Percentiles rank a stretch among this genome's conserved stretches.
These are phyloP conservation scores for Nemania diffusa DNA, from an alignment of 2,329 filamentous ascomycete genomes.

Conservation along the genomic window DNA sequence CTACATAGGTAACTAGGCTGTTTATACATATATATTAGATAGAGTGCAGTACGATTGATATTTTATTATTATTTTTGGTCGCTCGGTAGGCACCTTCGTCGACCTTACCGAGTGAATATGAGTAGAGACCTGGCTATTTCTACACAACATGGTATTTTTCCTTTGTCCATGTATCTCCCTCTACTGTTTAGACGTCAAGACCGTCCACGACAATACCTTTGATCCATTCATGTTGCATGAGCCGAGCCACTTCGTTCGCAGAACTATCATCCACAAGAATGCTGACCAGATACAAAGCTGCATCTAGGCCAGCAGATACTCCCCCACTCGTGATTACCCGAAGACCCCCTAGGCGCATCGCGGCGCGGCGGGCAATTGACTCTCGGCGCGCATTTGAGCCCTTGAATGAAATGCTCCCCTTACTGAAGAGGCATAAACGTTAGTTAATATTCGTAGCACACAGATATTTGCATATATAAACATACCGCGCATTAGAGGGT, in stretches of 20 bases:
- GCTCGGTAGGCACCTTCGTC: conserved; percentile 26
- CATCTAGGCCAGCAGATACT: conserved; percentile 82
- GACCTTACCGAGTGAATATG: conserved; percentile 32
- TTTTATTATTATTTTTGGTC: not conserved
- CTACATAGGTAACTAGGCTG: too few species aligned
- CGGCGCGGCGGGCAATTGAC: conserved; percentile 80
- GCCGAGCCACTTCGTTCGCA: conserved; percentile 77
- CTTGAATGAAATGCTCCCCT: conserved; percentile 86
- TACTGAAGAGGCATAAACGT: conserved; percentile 59
- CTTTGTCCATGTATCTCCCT: conserved; percentile 24
- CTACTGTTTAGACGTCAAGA: conserved; percentile 74
- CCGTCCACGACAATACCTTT: conserved; percentile 88
- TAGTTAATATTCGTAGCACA: conserved; percentile 33
- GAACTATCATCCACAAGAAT: conserved; percentile 81
- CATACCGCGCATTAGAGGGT: conserved; percentile 70
- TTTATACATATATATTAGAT: not conserved
- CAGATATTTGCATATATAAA: conserved; percentile 21
- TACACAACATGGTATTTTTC: conserved; percentile 28
- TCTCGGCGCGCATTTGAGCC: conserved; percentile 79
- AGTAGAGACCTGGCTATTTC: conserved; percentile 27
- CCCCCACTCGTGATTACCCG: conserved; percentile 85
- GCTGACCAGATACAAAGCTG: conserved; percentile 84
- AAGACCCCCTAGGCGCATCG: conserved; percentile 75
- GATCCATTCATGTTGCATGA: conserved; percentile 85
- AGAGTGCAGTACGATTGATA: not conserved